These are phyloP conservation scores for Pythium sp. DNA, from an alignment of 352 stramenopile genomes.

Conservation along the genomic window DNA sequence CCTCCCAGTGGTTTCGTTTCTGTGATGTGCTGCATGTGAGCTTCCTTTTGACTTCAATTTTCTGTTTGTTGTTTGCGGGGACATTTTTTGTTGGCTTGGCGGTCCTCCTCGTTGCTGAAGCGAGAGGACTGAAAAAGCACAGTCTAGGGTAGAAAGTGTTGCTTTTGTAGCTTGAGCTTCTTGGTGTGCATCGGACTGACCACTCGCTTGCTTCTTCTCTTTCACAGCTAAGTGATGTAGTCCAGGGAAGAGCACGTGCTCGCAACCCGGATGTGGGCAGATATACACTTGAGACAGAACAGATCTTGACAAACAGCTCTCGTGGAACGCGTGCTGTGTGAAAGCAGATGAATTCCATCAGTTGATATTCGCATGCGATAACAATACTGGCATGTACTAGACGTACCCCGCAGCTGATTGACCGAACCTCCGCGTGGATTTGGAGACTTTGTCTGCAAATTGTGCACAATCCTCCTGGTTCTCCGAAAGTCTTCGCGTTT, in stretches of 20 bases:
- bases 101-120: conserved; percentile 17
- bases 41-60: not conserved
- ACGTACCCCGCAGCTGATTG: conserved; percentile 51
- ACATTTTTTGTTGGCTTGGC: not conserved
- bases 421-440: conserved; percentile 55
- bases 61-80: not conserved
- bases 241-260: conserved; percentile 57
- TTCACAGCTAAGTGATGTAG: conserved; percentile 33
- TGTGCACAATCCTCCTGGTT: conserved; percentile 33
- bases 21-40: not conserved
- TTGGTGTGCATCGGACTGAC: not conserved
- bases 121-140: conserved; percentile 17
- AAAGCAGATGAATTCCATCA: not conserved
- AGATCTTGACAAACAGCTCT: conserved; percentile 70
- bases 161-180: not conserved
- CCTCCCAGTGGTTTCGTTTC: not conserved
- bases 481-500: conserved; percentile 50
- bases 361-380: not conserved
- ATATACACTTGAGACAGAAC: conserved; percentile 58
- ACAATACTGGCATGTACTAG: not conserved
- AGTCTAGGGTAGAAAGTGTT: conserved; percentile 3
- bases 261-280: conserved; percentile 51
- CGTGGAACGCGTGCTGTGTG: conserved; percentile 71
- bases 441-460: conserved; percentile 62
- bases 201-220: conserved; percentile 14